Conservation (phyloP, 192 early-diverging fungal species). For the Fimicolochytrium jonesii region DNA sequence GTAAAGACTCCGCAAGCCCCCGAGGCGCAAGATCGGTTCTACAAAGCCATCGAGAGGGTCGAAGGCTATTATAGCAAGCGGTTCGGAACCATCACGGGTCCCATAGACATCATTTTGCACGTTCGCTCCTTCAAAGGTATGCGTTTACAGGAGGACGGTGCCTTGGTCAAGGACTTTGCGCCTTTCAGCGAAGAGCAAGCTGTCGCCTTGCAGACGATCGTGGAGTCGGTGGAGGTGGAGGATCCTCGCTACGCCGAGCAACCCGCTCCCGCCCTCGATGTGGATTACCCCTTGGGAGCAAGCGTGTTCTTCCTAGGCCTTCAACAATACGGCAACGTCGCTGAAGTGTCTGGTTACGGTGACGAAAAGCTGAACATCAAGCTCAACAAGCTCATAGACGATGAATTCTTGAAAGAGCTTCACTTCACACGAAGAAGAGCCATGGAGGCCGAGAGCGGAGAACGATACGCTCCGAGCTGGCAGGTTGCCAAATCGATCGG, state of each 20-base stretch:
- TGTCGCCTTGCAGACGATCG: conserved; percentile 60
- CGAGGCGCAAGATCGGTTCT: conserved; percentile 48
- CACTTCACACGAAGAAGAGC: conserved; percentile 37
- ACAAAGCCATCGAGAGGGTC: conserved; percentile 51
- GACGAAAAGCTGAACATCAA: conserved; percentile 21
- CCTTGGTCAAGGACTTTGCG: conserved; percentile 69
- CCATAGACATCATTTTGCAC: conserved; percentile 56
- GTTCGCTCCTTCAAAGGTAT: conserved; percentile 64
- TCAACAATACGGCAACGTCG: conserved; percentile 67
- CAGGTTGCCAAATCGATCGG: conserved; percentile 63
- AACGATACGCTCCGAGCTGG: conserved; percentile 61
- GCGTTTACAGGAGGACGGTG: conserved; percentile 61
- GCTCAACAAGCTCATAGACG: conserved; percentile 2
- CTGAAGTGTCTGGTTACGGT: conserved; percentile 60
- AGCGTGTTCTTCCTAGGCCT: conserved; percentile 79
- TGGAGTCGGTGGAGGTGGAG: conserved; percentile 49
- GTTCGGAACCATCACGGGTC: conserved; percentile 66
- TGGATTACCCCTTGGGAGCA: conserved; percentile 68
- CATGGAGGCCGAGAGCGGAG: conserved; percentile 12
- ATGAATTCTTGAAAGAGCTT: conserved; percentile 22
- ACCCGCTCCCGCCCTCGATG: conserved; percentile 57
- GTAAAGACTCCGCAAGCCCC: conserved; percentile 36
- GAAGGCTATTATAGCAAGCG: conserved; percentile 67
- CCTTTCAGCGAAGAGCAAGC: conserved; percentile 30
- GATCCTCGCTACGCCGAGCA: conserved; percentile 69